Base-by-base conservation (phyloP, 768 basidiomycete species). In the Nidularia sp. region DNA sequence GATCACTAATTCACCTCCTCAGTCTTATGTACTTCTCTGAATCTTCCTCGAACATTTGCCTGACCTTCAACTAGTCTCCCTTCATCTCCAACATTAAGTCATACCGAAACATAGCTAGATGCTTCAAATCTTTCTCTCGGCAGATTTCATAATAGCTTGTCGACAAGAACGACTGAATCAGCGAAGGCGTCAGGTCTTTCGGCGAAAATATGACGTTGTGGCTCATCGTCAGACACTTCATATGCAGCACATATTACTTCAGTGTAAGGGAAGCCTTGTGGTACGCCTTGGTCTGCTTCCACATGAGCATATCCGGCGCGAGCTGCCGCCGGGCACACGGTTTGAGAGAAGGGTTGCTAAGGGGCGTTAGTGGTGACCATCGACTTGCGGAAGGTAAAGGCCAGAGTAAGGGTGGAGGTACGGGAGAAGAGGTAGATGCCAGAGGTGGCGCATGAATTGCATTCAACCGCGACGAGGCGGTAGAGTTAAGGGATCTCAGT, bases 141-240 rank as follows among this genome's bases (percentile, higher is more conserved):
- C 57, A 58, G 39, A 58, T 60, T 51, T 60, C 61, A 31, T 60
- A 58, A 45, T 60, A 58, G 51, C 54, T 59, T 25, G 61, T 60
- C 46, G 59, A 53, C 22, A 58, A 47, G 49, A 60, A 62, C 15
- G 59, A 59, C 48, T 62, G 55, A 59, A 62, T 60, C 18, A 60
- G n/a, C 31, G 58, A 56, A 18, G 58, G 58, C 49, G 55, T 43
- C 35, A 62, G 29, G 35, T 60, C 60, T 36, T 49, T 51, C 34
- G 49, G 50, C 6, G 55, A 56, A 43, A 57, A 60, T 4, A 62
- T 56, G 8, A 60, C 58, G 34, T 60, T 56, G 10, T 49, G 48
- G 42, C 55, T 62, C 41, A 34, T 35, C 12, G 52, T 34, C 18
- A 60, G 50, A n/a, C 55, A 50, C 43, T 56, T 59, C 57, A 60